These are phyloP conservation scores for Chaetomiaceae sp. DNA, from an alignment of 2,329 filamentous ascomycete genomes.

Conservation along the genomic window DNA sequence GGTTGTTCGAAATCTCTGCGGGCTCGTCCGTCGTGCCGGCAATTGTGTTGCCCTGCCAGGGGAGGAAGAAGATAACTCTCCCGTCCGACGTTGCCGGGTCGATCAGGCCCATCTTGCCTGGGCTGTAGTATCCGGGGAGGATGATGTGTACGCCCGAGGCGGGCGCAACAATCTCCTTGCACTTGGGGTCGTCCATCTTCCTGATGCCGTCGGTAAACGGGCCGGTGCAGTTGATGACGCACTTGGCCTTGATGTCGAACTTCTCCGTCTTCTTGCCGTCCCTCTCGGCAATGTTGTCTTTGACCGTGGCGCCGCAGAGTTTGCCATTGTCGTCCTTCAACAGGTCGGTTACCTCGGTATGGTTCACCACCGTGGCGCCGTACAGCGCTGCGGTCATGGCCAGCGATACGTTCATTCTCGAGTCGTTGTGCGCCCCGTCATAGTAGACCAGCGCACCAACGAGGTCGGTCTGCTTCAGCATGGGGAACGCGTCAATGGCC, in stretches of 20 bases:
- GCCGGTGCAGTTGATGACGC: conserved; percentile 79
- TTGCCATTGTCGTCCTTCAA: conserved; percentile 67
- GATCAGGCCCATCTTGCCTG: conserved; percentile 76
- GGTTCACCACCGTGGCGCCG: conserved; percentile 74
- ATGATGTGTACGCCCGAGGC: conserved; percentile 80
- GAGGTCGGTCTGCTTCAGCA: conserved; percentile 68
- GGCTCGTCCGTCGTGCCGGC: conserved; percentile 78
- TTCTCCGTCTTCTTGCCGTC: conserved; percentile 52
- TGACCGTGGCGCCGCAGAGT: conserved; percentile 64
- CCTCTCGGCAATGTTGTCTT: conserved; percentile 55
- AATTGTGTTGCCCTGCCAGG: conserved; percentile 83
- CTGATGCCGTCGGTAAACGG: conserved; percentile 77
- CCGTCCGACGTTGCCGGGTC: conserved; percentile 78
- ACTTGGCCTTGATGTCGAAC: conserved; percentile 71
- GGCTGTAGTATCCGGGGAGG: conserved; percentile 73
- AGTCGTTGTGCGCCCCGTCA: conserved; percentile 82
- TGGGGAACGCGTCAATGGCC: conserved; percentile 72
- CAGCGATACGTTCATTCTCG: conserved; percentile 80
- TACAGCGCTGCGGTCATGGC: conserved; percentile 77
- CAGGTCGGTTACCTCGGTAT: conserved; percentile 71
- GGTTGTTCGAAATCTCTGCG: conserved; percentile 62
- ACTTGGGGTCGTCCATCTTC: conserved; percentile 69
- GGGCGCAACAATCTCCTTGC: conserved; percentile 71
- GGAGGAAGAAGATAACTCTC: conserved; percentile 83
- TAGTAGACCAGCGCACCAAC: conserved; percentile 82